phyloP scores from a whole-genome alignment of 2,329 filamentous ascomycete species.

The Chalara sp. region DNA sequence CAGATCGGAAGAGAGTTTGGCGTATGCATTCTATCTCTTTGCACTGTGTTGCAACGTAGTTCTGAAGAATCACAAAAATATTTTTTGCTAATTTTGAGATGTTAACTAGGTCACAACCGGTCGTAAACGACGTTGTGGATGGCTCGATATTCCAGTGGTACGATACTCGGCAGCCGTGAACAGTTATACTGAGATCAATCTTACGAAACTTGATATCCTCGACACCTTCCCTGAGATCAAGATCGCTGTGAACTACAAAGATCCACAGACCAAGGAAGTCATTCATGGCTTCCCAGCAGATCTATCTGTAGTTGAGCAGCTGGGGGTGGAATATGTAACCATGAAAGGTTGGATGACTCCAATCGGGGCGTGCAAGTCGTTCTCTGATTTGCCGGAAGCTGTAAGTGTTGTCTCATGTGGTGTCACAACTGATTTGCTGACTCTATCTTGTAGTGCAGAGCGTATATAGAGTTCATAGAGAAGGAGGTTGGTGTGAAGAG shows the following conservation, averaged over 20 bases:
- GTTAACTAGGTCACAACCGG: conserved; percentile 38
- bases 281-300: conserved; percentile 61
- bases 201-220: conserved; percentile 62
- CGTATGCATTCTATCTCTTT: neutral
- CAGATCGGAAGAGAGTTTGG: conserved; percentile 37
- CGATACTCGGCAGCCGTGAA: conserved; percentile 42
- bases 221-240: conserved; percentile 71
- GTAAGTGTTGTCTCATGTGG: conserved; percentile 53
- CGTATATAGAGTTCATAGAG: conserved; percentile 30
- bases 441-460: neutral
- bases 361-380: conserved; percentile 51
- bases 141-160: conserved; percentile 32
- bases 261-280: conserved; percentile 36
- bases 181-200: conserved; percentile 39
- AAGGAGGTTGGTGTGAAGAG: conserved; percentile 55
- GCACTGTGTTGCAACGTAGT: too few relatives aligned
- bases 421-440: neutral
- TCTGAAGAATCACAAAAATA: too few relatives aligned
- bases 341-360: conserved; percentile 63
- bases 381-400: conserved; percentile 54
- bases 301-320: conserved; percentile 46
- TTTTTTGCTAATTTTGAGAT: too few relatives aligned
- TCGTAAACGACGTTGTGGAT: conserved; percentile 54
- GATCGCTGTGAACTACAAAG: conserved; percentile 64
- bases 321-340: conserved; percentile 53